Base-by-base conservation (phyloP, 1,284 basidiomycete species). In the Mycena sp. region DNA sequence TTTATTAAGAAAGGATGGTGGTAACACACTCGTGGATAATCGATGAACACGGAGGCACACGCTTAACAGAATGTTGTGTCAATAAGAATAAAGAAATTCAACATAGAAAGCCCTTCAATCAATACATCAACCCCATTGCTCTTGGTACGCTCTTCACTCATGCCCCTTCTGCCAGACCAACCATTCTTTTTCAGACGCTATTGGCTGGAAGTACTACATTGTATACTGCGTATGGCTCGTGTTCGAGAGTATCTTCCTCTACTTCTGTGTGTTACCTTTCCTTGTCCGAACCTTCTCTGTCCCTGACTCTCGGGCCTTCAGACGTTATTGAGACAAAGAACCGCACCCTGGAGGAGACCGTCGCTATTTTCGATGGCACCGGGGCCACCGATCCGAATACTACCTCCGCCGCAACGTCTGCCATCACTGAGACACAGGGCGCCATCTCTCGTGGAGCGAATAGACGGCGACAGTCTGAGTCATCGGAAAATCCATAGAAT, bases 71-170 rank as follows among this genome's bases (percentile, higher is more conserved):
- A 25, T 25, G 25, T 25, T 25, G 25, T 25, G 25, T 25, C 25
- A 25, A 25, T 25, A 25, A 25, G 25, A 25, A 25, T 25, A 25
- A 94, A 94, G 84, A 93, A 93, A 69, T 89, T 95, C 83, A 93
- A 87, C 74, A 79, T 94, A 63, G 25, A 25, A 25, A 25, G 25
- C 25, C 25, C 25, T 91, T 93, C 83, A 90, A 87, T 80, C 92
- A 94, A 80, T 95, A 93, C 77, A 88, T 91, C 78, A 95, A 95
- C 83, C 93, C 93, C 16, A 87, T 95, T 76, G 92, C 91, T 39
- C 79, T 86, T 44, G 80, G 80, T 81, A 61, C 54, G 75, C 75
- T 34, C 22, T 59, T 4, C 63, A 6, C 25, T 37, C 22, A 55
- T 61, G 18, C 60, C 34, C 14, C 37, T 57, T 18, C 39, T 22